phyloP scores from a whole-genome alignment of 495 filamentous ascomycete genomes.

The Tuber calosporum region DNA sequence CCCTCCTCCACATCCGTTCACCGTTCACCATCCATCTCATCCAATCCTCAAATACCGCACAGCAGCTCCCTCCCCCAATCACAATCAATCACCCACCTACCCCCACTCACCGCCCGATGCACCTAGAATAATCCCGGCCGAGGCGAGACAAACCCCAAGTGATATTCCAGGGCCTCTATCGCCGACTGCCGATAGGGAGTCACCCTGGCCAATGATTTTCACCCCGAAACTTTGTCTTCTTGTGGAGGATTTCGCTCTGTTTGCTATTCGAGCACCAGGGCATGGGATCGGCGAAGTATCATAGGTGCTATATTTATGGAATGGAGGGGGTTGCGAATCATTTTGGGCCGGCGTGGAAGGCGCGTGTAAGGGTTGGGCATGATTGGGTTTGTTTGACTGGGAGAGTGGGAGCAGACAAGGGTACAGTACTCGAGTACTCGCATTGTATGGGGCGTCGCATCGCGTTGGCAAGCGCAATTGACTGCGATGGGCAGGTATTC shows the following conservation, averaged over 20 bases:
- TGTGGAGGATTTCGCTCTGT: not conserved
- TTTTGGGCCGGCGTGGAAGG: not conserved
- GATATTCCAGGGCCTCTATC: not conserved
- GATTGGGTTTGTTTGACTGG: not conserved
- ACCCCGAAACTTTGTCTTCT: not conserved
- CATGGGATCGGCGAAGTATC: not conserved
- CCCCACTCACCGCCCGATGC: not conserved
- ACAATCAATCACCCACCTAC: not conserved
- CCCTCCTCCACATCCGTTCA: not conserved
- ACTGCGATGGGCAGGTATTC: not conserved
- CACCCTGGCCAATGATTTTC: not conserved
- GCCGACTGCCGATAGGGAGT: not conserved
- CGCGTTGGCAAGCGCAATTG: not conserved
- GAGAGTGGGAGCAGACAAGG: not conserved
- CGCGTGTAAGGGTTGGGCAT: not conserved
- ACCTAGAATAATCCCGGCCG: not conserved
- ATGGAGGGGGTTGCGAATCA: not conserved
- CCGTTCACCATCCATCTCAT: not conserved
- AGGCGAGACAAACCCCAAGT: not conserved
- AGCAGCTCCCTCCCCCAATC: not conserved
- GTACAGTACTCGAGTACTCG: not conserved
- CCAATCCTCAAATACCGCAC: not conserved
- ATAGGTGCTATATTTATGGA: not conserved
- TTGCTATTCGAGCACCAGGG: not conserved
- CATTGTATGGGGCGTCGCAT: not conserved